phyloP scores from a whole-genome alignment of 768 basidiomycete genomes.

The Phaeotremella skinneri region DNA sequence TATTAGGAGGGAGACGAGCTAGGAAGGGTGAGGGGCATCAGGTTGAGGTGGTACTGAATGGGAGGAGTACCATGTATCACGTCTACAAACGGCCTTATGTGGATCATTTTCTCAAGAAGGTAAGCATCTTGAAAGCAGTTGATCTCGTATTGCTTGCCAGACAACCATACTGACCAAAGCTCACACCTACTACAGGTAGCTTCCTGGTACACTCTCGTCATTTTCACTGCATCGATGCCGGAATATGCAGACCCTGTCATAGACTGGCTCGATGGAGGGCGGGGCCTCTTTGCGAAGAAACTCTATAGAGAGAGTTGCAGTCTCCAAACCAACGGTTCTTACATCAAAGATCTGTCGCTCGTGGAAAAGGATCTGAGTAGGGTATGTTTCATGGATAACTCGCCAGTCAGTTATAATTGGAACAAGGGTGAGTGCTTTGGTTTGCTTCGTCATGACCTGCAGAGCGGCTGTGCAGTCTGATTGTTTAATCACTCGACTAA shows the following conservation, averaged over 20 bases:
- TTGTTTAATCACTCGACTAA: not conserved
- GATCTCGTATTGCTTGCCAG: not conserved
- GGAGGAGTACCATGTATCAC: slow-evolving; percentile 86
- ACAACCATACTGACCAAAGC: not conserved
- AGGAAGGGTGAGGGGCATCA: slow-evolving; percentile 67
- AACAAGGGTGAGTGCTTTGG: slow-evolving; percentile 74
- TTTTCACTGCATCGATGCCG: slow-evolving; percentile 98
- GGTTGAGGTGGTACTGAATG: slow-evolving; percentile 88
- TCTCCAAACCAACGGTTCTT: slow-evolving; percentile 84
- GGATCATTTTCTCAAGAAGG: slow-evolving; percentile 88
- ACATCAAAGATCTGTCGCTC: slow-evolving; percentile 85
- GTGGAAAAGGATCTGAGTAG: slow-evolving; percentile 87
- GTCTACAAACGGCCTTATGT: slow-evolving; percentile 98
- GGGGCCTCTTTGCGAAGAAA: slow-evolving; percentile 81
- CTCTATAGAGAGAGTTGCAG: slow-evolving; percentile 95
- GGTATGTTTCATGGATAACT: slow-evolving; percentile 94
- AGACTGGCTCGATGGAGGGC: slow-evolving; percentile 95
- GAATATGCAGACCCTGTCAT: slow-evolving; percentile 99
- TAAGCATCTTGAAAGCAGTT: slow-evolving; percentile 48
- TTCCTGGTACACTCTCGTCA: slow-evolving; percentile 96
- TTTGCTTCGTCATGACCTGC: not conserved
- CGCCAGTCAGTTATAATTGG: slow-evolving; percentile 83
- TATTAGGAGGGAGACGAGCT: slow-evolving; percentile 33
- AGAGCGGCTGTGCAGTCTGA: not conserved
- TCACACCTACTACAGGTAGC: slow-evolving; percentile 65